Base-by-base conservation (phyloP, 1,284 basidiomycete species). In the Apiotrichum akiyoshidainum region DNA sequence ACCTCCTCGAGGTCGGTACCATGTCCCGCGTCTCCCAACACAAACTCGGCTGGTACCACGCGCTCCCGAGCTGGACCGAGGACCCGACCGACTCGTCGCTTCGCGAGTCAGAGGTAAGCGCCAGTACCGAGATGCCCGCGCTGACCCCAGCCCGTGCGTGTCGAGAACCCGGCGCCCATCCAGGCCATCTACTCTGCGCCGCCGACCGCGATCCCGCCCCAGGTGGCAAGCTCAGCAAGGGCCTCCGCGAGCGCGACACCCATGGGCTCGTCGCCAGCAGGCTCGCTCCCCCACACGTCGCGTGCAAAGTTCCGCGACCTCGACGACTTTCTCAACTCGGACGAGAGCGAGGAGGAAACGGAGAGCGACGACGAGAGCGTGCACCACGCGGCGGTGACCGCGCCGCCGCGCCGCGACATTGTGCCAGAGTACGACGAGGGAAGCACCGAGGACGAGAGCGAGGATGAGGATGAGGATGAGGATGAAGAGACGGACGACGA, bases 1-100 rank as follows among this genome's bases (percentile, higher is more conserved):
- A 63, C 46, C 65, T 70, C 33, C 67, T 67, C 34, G 66, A 73
- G 31, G 67, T 78, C 22, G 77, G 72, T 14, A 70, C 73, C 7
- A 60, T 78, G 60, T 77, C 76, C 0, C 67, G 73, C 17, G 56
- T 74, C 12, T 62, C 65, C 1, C 50, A 62, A 8, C 71, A 69
- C 55, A 67, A 65, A 52, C 55, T 78, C 50, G 58, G 62, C 8
- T 69, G 67, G 1, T 79, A 78, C 60, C 65, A 65, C 39, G 62
- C 57, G 6, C 65, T 78, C 19, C 75, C 74, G 12, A 74, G 74
- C 33, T 80, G 80, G 80, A 76, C 75, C 5, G 76, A 80, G 55
- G 78, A 80, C 59, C 79, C 79, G 9, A 80, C 79, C 16, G 79
- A 80, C 61, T 62, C 76, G 9, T 70, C 73, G 2, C 59, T 81